A percentile compares a stretch with the other conserved stretches of the same genome.
These are phyloP conservation scores for Daldinia concentrica DNA, from an alignment of 495 filamentous ascomycete species.

Conservation along the genomic window DNA sequence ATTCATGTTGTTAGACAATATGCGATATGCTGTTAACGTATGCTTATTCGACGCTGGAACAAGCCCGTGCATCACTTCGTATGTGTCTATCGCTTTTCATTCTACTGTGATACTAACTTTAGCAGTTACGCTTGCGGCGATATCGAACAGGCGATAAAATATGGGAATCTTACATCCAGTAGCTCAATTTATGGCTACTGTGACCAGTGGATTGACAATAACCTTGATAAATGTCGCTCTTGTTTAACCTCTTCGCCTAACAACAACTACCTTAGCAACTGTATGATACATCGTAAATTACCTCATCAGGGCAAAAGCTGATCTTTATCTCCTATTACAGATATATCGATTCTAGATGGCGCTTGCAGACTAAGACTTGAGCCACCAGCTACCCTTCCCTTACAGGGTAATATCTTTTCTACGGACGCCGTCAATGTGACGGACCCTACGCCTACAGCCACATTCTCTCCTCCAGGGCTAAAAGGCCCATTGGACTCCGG, in stretches of 20 bases:
- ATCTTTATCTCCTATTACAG: constrained; percentile 25
- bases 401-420: constrained; percentile 62
- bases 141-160: constrained; percentile 48
- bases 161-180: constrained; percentile 48
- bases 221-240: constrained; percentile 46
- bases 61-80: constrained; percentile 56
- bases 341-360: constrained; percentile 56
- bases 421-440: constrained; percentile 52
- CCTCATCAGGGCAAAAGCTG: constrained; percentile 1
- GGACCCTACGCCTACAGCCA: constrained; percentile 48
- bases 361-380: constrained; percentile 56
- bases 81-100: constrained; percentile 23
- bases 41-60: constrained; percentile 50
- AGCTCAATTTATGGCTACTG: constrained; percentile 54
- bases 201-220: constrained; percentile 46
- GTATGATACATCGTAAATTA: constrained; percentile 27
- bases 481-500: constrained; percentile 57
- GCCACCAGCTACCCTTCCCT: constrained; percentile 50
- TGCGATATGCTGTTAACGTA: constrained; percentile 51
- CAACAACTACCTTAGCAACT: constrained; percentile 52
- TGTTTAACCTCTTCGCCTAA: constrained; percentile 45
- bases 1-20: constrained; percentile 50
- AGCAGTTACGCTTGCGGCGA: constrained; percentile 53
- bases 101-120: constrained; percentile 20
- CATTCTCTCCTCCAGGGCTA: constrained; percentile 33